Evolutionary conservation across 768 basidiomycete genomes (phyloP).

Genomic region (Phlebiopsis gigantea): DNA sequence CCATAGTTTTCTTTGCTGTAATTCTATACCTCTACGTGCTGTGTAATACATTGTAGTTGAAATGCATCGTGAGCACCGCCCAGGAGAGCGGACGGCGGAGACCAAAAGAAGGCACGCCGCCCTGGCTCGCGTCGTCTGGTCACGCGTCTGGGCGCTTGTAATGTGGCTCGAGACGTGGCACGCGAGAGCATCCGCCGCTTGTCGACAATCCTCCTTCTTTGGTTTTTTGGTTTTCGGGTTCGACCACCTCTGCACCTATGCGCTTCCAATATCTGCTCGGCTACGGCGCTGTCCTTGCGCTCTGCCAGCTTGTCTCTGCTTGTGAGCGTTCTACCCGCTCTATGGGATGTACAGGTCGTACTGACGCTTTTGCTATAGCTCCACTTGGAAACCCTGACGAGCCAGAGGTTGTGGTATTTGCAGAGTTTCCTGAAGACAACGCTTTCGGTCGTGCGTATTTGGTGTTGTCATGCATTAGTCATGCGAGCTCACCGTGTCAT

Average conservation of each 20-base stretch:
- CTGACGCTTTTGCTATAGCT: slow-evolving; percentile 1
- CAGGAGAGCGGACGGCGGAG: background rate
- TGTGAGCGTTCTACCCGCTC: slow-evolving; percentile 16
- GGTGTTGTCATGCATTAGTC: background rate
- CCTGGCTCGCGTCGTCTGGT: background rate
- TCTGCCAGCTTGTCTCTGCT: slow-evolving; percentile 26
- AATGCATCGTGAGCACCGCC: no score
- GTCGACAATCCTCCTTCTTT: slow-evolving; percentile 1
- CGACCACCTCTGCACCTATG: slow-evolving; percentile 20
- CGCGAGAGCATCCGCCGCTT: slow-evolving; percentile 6
- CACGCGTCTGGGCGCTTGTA: slow-evolving; percentile 1
- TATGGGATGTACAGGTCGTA: background rate
- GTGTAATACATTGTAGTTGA: background rate
- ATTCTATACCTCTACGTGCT: background rate
- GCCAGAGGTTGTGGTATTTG: slow-evolving; percentile 49
- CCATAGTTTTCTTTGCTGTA: no score
- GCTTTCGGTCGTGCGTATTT: slow-evolving; percentile 65
- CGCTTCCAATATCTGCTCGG: slow-evolving; percentile 27
- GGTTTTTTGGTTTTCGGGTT: slow-evolving; percentile 1
- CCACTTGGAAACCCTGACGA: slow-evolving; percentile 30
- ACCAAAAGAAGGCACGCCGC: background rate
- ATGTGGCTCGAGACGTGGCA: slow-evolving; percentile 11
- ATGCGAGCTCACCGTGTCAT: background rate
- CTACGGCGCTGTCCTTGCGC: slow-evolving; percentile 22
- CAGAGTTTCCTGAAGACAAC: slow-evolving; percentile 67